Conservation (phyloP, 108 stramenopile species). For the Seminavis robusta region DNA sequence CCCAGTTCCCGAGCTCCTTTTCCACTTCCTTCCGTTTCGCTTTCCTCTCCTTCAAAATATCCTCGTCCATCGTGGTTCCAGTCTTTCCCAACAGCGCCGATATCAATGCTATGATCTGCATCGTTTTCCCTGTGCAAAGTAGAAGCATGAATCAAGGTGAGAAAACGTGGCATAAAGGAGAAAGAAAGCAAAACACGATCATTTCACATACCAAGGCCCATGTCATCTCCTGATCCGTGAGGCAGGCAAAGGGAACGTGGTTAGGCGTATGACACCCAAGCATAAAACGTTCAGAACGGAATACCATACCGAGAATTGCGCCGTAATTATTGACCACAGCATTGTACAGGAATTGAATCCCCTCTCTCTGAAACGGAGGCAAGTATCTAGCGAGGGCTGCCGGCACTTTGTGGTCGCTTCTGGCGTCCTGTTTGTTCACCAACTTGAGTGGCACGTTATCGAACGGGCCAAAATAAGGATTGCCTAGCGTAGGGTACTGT, state of each 20-base stretch:
- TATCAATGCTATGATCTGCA: slow-evolving; percentile 71
- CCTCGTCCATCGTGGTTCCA: slow-evolving; percentile 48
- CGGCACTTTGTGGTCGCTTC: slow-evolving; percentile 46
- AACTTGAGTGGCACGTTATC: background rate
- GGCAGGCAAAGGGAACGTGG: slow-evolving; percentile 3
- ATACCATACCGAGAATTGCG: slow-evolving; percentile 61
- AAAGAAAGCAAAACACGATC: slow-evolving; percentile 4
- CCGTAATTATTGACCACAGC: slow-evolving; percentile 50
- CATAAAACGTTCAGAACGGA: no score
- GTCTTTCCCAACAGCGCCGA: slow-evolving; percentile 73
- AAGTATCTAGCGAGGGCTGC: slow-evolving; percentile 82
- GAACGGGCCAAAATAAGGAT: background rate
- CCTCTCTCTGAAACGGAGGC: slow-evolving; percentile 65
- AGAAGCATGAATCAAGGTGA: background rate
- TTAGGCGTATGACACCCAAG: no score
- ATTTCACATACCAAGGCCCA: no score
- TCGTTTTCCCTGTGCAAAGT: slow-evolving; percentile 68
- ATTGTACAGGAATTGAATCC: slow-evolving; percentile 74
- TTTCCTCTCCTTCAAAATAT: no score
- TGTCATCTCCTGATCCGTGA: slow-evolving; percentile 21
- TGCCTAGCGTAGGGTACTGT: no score
- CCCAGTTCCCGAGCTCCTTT: no score
- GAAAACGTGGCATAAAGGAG: background rate
- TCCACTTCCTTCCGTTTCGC: no score
- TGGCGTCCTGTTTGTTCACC: slow-evolving; percentile 3